Conservation (phyloP, 306 rosid genomes). For the Cyamopsis tetragonoloba region DNA sequence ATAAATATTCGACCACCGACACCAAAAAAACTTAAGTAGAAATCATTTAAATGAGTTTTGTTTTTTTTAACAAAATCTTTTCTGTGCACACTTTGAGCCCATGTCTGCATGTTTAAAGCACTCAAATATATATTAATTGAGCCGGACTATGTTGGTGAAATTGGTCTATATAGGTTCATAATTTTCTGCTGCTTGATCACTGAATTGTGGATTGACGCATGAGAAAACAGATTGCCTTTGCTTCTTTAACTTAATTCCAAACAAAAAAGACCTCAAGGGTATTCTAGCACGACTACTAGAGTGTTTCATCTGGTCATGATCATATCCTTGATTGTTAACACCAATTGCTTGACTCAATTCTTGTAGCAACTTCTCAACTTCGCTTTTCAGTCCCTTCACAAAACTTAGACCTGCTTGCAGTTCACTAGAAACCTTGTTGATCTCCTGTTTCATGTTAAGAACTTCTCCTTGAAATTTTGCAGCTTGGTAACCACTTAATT, state of each 20-base stretch:
- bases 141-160: too few relatives aligned
- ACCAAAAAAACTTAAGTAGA: too few relatives aligned
- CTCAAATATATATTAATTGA: too few relatives aligned
- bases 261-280: constrained; percentile 79
- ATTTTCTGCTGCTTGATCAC: constrained; percentile 28
- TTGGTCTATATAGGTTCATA: constrained; percentile 22
- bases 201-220: constrained; percentile 55
- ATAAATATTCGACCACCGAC: too few relatives aligned
- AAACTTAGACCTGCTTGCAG: constrained; percentile 53
- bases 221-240: constrained; percentile 53
- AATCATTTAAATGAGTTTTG: too few relatives aligned
- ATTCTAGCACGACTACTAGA: constrained; percentile 40
- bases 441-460: constrained; percentile 81
- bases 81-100: too few relatives aligned
- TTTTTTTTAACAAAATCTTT: too few relatives aligned
- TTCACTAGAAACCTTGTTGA: constrained; percentile 59
- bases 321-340: constrained; percentile 12
- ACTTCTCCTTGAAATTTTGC: constrained; percentile 96
- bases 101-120: too few relatives aligned
- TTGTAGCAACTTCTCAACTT: constrained; percentile 56
- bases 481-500: constrained; percentile 58
- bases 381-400: constrained; percentile 42
- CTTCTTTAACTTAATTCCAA: constrained; percentile 73
- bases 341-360: constrained; percentile 50
- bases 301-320: constrained; percentile 25